Evolutionary conservation across 805 yeast genomes (phyloP), one percentile per base, ranked within the genome.

Genomic region (Nematodospora valgi): DNA sequence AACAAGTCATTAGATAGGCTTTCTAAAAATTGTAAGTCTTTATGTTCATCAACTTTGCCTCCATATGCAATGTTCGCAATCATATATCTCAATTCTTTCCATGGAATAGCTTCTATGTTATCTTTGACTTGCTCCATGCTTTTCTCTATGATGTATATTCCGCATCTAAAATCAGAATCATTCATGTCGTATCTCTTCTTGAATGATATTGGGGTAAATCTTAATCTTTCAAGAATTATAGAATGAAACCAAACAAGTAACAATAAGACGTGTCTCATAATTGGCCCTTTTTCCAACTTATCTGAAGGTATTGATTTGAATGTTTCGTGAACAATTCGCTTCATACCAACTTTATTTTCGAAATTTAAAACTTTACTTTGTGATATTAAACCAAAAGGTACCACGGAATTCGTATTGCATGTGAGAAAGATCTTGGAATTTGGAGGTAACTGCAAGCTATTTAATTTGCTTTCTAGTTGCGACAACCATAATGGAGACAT

Each of bases 211-310:
- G 91, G 87, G 1, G 67, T 69, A 43, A 70, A 81, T 30, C 82
- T 63, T 32, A 74, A 53, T 35, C 86, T 56, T 40, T 79, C 87
- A 23, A 68, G 68, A 3, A 86, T 49, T 1, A 82, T 50, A 0
- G 84, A 69, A 50, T 86, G 94, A 42, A 73, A 72, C 95, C 95
- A 86, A 0, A 77, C 66, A 4, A 84, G 44, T 18, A 82, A 53
- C 44, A 81, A 76, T 40, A 60, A 67, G 3, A 82, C 46, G 34
- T 74, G 70, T 2, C 58, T 53, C 4, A 23, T 8, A 24, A 70
- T 58, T 39, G 77, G 81, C 4, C 59, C 52, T 0, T 78, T 75
- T 14, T 40, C 39, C 11, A 42, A 22, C 19, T 44, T 26, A 5
- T 50, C 51, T 37, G 15, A 36, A 19, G 37, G 41, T 45, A 41